These are phyloP conservation scores for Drechslerella dactyloides DNA, from an alignment of 2,329 filamentous ascomycete species.

Conservation along the genomic window DNA sequence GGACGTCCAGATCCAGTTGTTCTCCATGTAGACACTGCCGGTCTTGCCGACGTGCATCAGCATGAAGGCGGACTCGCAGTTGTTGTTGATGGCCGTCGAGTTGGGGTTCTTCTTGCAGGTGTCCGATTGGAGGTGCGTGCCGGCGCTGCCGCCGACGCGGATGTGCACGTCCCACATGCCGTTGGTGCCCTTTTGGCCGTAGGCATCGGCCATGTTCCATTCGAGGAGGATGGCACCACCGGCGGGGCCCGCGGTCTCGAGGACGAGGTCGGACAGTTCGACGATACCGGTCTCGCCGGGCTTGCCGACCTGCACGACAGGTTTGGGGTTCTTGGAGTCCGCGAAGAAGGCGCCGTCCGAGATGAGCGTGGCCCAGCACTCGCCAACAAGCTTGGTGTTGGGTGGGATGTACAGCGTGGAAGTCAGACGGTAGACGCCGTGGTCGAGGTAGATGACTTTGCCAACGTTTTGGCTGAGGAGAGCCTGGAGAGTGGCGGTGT, in stretches of 20 bases:
- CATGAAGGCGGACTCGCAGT: slow-evolving; percentile 59
- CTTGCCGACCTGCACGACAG: slow-evolving; percentile 71
- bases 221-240: slow-evolving; percentile 74
- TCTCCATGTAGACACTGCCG: slow-evolving; percentile 60
- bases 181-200: slow-evolving; percentile 58
- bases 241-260: slow-evolving; percentile 71
- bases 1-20: slow-evolving; percentile 62
- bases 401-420: slow-evolving; percentile 61
- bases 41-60: slow-evolving; percentile 58
- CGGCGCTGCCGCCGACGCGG: slow-evolving; percentile 84
- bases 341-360: slow-evolving; percentile 66
- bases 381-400: slow-evolving; percentile 66
- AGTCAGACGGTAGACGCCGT: slow-evolving; percentile 74
- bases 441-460: slow-evolving; percentile 75
- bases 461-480: slow-evolving; percentile 67
- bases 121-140: slow-evolving; percentile 80
- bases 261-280: slow-evolving; percentile 74
- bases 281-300: slow-evolving; percentile 70
- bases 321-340: slow-evolving; percentile 66
- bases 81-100: slow-evolving; percentile 54
- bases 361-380: slow-evolving; percentile 66
- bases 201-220: slow-evolving; percentile 69
- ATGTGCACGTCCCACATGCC: slow-evolving; percentile 92
- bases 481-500: slow-evolving; percentile 81
- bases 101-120: slow-evolving; percentile 71